Conservation (phyloP, 345 rosid species). For the Citrus reticulata region DNA sequence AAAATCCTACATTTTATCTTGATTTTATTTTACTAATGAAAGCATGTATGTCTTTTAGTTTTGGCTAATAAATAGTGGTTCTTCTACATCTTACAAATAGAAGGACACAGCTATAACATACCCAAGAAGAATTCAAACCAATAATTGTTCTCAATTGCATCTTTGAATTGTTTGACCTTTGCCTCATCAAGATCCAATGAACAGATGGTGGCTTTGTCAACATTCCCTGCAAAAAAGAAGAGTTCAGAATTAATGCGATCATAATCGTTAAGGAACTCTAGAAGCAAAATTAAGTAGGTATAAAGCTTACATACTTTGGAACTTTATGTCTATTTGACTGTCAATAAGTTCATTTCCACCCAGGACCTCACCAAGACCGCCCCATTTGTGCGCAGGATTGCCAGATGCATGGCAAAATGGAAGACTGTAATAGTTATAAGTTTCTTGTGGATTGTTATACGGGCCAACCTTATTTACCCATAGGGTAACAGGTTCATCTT, state of each 20-base stretch:
- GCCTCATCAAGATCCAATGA: conserved; percentile 57
- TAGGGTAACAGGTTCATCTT: conserved; percentile 72
- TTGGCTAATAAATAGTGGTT: background rate
- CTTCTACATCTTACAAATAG: background rate
- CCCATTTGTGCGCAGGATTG: conserved; percentile 89
- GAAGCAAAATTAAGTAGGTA: background rate
- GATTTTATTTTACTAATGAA: background rate
- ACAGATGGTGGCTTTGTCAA: conserved; percentile 60
- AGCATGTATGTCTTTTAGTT: background rate
- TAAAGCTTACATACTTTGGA: conserved; percentile 56
- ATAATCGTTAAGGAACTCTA: background rate
- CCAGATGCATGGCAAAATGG: conserved; percentile 80
- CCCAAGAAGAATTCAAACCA: conserved; percentile 97
- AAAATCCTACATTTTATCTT: background rate
- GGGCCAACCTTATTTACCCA: conserved; percentile 99
- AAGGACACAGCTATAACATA: conserved; percentile 36
- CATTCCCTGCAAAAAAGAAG: conserved; percentile 42
- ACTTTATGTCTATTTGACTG: conserved; percentile 80
- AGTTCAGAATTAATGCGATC: background rate
- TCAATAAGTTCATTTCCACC: conserved; percentile 99
- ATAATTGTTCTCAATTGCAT: conserved; percentile 84
- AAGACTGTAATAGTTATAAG: conserved; percentile 96
- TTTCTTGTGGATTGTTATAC: conserved; percentile 98
- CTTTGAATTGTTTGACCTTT: conserved; percentile 74
- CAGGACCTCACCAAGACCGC: conserved; percentile 99